Percentiles rank a stretch among this genome's conserved stretches.
Conservation (phyloP, 805 yeast genomes). For the Suhomyces kilbournensis region DNA sequence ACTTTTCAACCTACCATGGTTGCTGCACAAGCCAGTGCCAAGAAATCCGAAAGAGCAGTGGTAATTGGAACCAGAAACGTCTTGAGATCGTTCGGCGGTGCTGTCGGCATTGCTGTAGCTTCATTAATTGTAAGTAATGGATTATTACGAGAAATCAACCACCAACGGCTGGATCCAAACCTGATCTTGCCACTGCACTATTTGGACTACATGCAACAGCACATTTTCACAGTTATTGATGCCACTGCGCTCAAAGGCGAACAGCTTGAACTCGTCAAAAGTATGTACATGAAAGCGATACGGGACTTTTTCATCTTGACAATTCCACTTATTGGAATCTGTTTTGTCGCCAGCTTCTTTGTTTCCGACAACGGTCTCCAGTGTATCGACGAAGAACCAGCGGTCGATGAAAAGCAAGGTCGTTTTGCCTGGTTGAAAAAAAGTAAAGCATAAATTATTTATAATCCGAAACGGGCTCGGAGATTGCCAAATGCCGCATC, state of each 20-base stretch:
- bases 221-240: slow-evolving; percentile 26
- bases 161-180: slow-evolving; percentile 2
- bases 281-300: slow-evolving; percentile 32
- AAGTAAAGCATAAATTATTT: background rate
- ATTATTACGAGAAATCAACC: slow-evolving; percentile 17
- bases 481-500: background rate
- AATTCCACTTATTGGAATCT: slow-evolving; percentile 33
- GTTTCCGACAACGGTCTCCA: slow-evolving; percentile 36
- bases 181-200: slow-evolving; percentile 6
- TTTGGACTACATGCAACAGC: slow-evolving; percentile 20
- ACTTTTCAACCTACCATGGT: slow-evolving; percentile 27
- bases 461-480: background rate
- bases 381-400: slow-evolving; percentile 30
- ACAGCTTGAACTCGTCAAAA: slow-evolving; percentile 21
- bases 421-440: background rate
- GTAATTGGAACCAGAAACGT: slow-evolving; percentile 34
- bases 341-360: slow-evolving; percentile 28
- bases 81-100: slow-evolving; percentile 33
- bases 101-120: slow-evolving; percentile 30
- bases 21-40: slow-evolving; percentile 27
- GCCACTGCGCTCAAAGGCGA: slow-evolving; percentile 12
- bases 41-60: slow-evolving; percentile 32
- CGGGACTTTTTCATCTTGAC: slow-evolving; percentile 32
- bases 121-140: slow-evolving; percentile 28
- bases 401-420: background rate